Base-by-base conservation (phyloP, 371 early-diverging fungal species). In the Saksenaea oblongispora region DNA sequence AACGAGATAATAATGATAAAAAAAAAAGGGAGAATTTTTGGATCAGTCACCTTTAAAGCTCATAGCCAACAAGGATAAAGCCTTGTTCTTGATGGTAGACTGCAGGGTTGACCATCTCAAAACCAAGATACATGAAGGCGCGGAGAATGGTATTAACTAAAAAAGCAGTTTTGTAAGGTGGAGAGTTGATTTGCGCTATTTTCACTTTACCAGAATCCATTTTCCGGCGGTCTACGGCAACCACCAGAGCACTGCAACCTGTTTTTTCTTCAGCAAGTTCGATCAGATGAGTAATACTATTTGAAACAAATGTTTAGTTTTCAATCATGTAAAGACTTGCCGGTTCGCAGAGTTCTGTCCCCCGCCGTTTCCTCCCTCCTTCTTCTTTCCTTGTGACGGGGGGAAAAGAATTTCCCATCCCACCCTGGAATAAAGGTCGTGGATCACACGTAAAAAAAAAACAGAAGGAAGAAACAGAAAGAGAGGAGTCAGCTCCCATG, bases 111-210 rank as follows among this genome's bases (percentile, higher is more conserved):
- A 83, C 73, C 56, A 82, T 64, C 51, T 83, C 76, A 62, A 83
- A 83, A 3, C 84, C 84, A 34, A 80, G 71, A 67, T 83, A 82
- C 78, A 80, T 63, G 55, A 80, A 83, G 14, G 83, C 84, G 37
- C 80, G 80, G 15, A 71, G 61, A 27, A 62, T 35, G 39, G 35
- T 62, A 35, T 62, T 62, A 26, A 28, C 62, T 62, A 17, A 5
- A 4, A 15, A n/a, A 36, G 35, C 60, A 70, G 15, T 60, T 63
- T 35, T 61, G 26, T 41, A 31, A 27, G 39, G 5, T 24, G 18
- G 13, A 27, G 36, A 37, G 34, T 26, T 14, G 28, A 15, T 5
- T 34, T n/a, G 27, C 26, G 18, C 1, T 53, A 0, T 15, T 37
- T n/a, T 14, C 7, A 4, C 44, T 51, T 39, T 62, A 66, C 67